Base-by-base conservation (phyloP, 2,329 filamentous ascomycete species). In the Nemania serpens region DNA sequence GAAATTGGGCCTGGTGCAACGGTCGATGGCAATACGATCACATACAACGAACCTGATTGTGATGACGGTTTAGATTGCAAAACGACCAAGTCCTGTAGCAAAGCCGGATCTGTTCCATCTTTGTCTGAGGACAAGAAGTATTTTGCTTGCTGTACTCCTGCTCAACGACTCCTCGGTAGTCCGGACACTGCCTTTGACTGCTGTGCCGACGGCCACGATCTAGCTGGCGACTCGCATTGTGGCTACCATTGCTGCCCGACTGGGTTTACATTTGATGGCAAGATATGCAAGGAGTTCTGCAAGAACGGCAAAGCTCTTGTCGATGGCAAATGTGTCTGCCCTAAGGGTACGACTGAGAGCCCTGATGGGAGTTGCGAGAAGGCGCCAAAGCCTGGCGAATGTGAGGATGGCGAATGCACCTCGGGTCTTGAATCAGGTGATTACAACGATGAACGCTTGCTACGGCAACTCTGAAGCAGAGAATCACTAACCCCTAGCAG, bases 351-450 rank as follows among this genome's bases (percentile, higher is more conserved):
- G 2, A 54, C 42, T 20, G 57, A 60, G 22, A 9, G 39, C n/a
- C 2, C 18, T 5, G 61, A 63, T 25, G 61, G 61, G 3, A 60
- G 47, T 37, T 63, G 61, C 25, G 10, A 59, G 52, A 51, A 58
- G 33, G 48, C 29, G 29, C 18, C 37, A 29, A 50, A 29, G 37
- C 48, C 55, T 5, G 56, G 51, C 5, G 39, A 56, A 2, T 59
- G 56, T 10, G 50, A 55, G 17, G 37, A 34, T 6, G 57, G 57
- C 15, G 29, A 59, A 25, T 63, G 61, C n/a, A 50, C 25, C 18
- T 63, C 61, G 50, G 61, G 61, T 29, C 56, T 63, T 20, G 57
- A 63, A 50, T 56, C 42, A 17, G 61, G 61, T 63, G 57, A 63
- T 17, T 46, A 48, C 13, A 43, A n/a, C n/a, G n/a, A 29, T 25